These are phyloP conservation scores for Phlebopus sp. DNA, from an alignment of 1,284 basidiomycete genomes.

Conservation along the genomic window DNA sequence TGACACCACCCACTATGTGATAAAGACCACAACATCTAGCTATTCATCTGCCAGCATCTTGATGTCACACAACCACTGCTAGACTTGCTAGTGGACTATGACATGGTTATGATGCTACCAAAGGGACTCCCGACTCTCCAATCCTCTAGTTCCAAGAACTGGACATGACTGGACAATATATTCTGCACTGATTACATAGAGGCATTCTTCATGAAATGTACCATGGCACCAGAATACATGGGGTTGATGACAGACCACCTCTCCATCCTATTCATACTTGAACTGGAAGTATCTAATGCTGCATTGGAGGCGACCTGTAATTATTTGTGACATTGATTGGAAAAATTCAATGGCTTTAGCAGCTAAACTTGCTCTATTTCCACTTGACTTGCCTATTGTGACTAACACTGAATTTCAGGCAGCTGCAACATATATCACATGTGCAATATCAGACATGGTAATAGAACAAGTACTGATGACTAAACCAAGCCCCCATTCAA, in stretches of 20 bases:
- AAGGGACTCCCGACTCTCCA: slow-evolving; percentile 6
- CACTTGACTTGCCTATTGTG: no score
- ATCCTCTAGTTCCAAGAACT: neutral
- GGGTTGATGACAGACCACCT: slow-evolving; percentile 4
- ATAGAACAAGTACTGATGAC: slow-evolving; percentile 18
- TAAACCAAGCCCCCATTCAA: slow-evolving; percentile 20
- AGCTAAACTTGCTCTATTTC: neutral
- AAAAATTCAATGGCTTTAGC: neutral
- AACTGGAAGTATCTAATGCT: neutral
- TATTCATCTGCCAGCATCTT: slow-evolving; percentile 27
- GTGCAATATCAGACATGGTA: neutral
- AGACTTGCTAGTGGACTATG: neutral
- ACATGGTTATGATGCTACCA: neutral
- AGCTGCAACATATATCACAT: neutral
- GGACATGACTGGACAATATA: slow-evolving; percentile 9
- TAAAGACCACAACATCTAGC: slow-evolving; percentile 33
- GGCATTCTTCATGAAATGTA: neutral
- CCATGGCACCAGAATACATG: neutral
- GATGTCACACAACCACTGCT: neutral
- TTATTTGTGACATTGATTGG: slow-evolving; percentile 2
- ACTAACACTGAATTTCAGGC: no score
- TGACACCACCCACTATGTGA: slow-evolving; percentile 49
- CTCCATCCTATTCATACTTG: neutral
- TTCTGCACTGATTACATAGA: slow-evolving; percentile 6
- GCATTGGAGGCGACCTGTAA: neutral